These are phyloP conservation scores for Candolleomyces efflorescens DNA, from an alignment of 768 basidiomycete species.

Conservation along the genomic window DNA sequence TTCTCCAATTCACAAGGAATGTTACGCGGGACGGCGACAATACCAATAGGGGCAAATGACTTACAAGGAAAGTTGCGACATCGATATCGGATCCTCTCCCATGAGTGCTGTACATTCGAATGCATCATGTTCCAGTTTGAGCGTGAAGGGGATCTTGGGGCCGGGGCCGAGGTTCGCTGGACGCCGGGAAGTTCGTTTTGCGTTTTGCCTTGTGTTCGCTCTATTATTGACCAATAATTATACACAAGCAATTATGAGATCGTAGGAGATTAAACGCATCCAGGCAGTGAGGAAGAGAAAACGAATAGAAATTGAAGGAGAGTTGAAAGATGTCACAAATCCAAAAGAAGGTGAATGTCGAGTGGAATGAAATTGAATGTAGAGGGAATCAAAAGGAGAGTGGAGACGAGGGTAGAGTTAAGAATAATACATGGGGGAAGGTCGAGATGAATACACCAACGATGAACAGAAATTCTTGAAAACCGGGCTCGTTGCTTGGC, in stretches of 20 bases:
- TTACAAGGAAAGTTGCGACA: neutral
- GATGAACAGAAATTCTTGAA: neutral
- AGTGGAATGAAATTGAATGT: neutral
- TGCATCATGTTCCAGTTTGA: neutral
- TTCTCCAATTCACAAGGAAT: constrained; percentile 1
- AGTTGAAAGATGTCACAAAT: constrained; percentile 2
- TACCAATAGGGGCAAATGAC: neutral
- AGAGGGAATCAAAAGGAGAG: neutral
- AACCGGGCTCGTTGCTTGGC: neutral
- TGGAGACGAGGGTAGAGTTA: constrained; percentile 3
- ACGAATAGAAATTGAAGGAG: neutral
- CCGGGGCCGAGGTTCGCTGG: neutral
- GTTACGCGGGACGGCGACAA: neutral
- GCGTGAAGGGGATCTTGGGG: neutral
- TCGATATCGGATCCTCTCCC: neutral
- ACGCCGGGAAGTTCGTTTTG: neutral
- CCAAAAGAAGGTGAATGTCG: constrained; percentile 1
- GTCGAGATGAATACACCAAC: neutral
- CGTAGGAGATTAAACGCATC: constrained; percentile 12
- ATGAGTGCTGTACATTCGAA: neutral
- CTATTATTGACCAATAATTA: constrained; percentile 11
- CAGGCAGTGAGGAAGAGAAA: constrained; percentile 5
- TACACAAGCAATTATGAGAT: constrained; percentile 12
- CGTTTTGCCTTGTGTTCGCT: constrained; percentile 2
- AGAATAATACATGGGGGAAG: neutral